Evolutionary conservation across 495 filamentous ascomycete genomes (phyloP).

Genomic region (Penicillium lagena): DNA sequence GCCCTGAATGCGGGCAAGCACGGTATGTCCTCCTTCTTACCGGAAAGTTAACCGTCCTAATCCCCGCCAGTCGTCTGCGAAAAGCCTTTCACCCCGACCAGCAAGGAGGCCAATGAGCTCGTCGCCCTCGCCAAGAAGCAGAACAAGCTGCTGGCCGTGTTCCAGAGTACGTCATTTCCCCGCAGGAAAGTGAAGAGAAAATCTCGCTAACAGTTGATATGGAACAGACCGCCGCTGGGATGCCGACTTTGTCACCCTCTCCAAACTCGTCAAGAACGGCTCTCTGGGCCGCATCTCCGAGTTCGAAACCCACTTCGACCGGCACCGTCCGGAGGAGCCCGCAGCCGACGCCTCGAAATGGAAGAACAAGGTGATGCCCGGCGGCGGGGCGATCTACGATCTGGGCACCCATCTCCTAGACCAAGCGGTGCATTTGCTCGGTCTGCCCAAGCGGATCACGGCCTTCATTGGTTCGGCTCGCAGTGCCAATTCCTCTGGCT

Average conservation of each 20-base stretch:
- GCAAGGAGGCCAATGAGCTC: conserved; percentile 64
- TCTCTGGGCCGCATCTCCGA: conserved; percentile 64
- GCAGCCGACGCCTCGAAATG: conserved; percentile 48
- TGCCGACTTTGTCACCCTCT: conserved; percentile 75
- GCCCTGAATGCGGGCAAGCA: conserved; percentile 74
- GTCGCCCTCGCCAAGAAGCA: conserved; percentile 56
- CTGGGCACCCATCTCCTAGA: conserved; percentile 81
- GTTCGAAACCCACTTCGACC: conserved; percentile 81
- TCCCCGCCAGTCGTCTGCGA: conserved; percentile 59
- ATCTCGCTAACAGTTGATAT: conserved; percentile 4
- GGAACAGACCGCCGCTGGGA: conserved; percentile 68
- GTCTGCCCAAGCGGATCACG: conserved; percentile 62
- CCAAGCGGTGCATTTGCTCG: conserved; percentile 74
- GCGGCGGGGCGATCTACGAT: conserved; percentile 72
- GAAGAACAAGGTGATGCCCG: conserved; percentile 65
- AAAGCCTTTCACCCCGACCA: conserved; percentile 79
- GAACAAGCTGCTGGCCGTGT: conserved; percentile 65
- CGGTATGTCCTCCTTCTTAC: conserved; percentile 24
- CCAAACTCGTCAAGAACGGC: conserved; percentile 49
- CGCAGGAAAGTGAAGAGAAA: too few species aligned
- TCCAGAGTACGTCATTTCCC: conserved; percentile 57
- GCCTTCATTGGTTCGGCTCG: conserved; percentile 65
- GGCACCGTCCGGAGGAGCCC: conserved; percentile 55
- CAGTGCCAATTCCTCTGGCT: conserved; percentile 42
- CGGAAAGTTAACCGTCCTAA: too few species aligned